These are phyloP conservation scores for Pichia sp. DNA, from an alignment of 1,139 yeast genomes.

Conservation along the genomic window DNA sequence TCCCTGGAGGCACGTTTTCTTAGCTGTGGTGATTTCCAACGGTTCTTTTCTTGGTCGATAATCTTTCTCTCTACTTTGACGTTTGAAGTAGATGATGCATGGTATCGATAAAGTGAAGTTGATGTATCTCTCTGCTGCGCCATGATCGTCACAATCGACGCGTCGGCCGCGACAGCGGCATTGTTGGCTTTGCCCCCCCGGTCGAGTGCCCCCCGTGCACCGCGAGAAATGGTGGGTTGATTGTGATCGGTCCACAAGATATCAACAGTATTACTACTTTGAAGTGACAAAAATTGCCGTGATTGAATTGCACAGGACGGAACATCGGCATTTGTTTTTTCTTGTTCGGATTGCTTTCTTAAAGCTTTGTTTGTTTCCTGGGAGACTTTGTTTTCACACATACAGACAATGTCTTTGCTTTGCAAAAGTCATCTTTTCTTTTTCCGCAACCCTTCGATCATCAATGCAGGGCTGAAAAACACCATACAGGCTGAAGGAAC, in stretches of 20 bases:
- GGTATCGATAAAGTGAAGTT: neutral
- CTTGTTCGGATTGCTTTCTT: neutral
- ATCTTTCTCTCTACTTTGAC: neutral
- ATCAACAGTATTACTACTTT: neutral
- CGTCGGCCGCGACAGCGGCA: neutral
- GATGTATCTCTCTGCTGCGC: neutral
- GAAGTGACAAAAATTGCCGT: too few relatives aligned
- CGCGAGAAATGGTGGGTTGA: neutral
- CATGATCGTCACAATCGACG: neutral
- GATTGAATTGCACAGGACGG: too few relatives aligned
- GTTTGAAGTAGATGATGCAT: neutral
- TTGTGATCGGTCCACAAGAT: neutral
- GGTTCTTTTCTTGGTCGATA: neutral
- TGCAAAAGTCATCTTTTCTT: slow-evolving; percentile 43
- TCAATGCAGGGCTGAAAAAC: slow-evolving; percentile 31
- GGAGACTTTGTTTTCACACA: neutral
- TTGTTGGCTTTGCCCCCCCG: neutral
- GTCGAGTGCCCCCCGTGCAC: neutral
- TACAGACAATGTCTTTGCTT: slow-evolving; percentile 16
- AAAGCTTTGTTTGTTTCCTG: neutral
- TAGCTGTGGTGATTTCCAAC: neutral
- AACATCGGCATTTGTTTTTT: too few relatives aligned
- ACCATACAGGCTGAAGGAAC: neutral
- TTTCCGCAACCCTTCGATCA: slow-evolving; percentile 39
- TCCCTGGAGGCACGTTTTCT: neutral